Base-by-base conservation (phyloP, 345 rosid species). In the Capsella bursapastoris region DNA sequence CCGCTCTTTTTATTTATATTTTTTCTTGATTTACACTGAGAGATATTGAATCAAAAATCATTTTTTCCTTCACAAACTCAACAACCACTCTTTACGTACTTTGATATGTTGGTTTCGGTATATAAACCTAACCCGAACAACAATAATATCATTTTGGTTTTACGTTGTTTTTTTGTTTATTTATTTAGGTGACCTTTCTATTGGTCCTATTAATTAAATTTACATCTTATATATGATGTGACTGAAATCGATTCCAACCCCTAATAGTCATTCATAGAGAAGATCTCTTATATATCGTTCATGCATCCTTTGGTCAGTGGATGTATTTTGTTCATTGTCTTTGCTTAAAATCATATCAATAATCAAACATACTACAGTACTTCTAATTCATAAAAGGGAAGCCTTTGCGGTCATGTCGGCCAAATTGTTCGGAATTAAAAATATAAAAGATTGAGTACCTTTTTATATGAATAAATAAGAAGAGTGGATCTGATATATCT, bases 341-440 rank as follows among this genome's bases (percentile, higher is more conserved):
- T 50, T 22, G 25, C 8, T 15, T 25, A 27, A 48, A 48, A 15
- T 15, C 45, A 37, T 22, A 7, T 15, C 25, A 11, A 41, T 45
- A 38, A 58, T 37, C 50, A 74, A 38, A 67, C 72, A 27, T 45
- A 65, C 22, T 68, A 22, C 25, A 18, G 22, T 22, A 22, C 25
- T 22, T 1, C 25, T 22, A 22, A 1, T 22, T 1, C 63, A 11
- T 34, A 32, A 4, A 60, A 55, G 37, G 41, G 25, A 22, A 22
- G 25, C 25, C 45, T 75, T 43, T 60, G 48, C 48, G 8, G 74
- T 50, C 74, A 51, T 68, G 74, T 68, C 79, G 70, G 74, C 74
- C 62, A 51, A 10, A 59, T n/a, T 60, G 55, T 60, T 68, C 7
- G 13, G 32, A 53, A 14, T 31, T 49, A 50, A 22, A 22, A 22